Conservation (phyloP, 495 filamentous ascomycete genomes). For the Peziza echinospora region DNA sequence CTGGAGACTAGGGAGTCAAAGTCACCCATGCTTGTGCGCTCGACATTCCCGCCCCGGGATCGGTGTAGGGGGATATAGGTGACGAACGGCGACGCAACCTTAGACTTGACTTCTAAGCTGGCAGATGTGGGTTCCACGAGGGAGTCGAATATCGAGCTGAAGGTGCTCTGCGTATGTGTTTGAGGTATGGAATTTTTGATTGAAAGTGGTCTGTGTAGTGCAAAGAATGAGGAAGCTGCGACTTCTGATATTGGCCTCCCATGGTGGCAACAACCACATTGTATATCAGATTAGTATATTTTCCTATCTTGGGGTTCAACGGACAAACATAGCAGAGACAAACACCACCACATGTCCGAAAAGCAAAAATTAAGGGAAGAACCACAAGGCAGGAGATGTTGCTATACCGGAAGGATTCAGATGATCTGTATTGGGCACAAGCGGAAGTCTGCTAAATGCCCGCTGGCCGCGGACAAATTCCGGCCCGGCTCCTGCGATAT, state of each 20-base stretch:
- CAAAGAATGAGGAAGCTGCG: not conserved
- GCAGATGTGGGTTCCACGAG: not conserved
- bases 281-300: no score
- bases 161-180: not conserved
- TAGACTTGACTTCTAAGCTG: not conserved
- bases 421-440: conserved; percentile 16
- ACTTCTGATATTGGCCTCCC: not conserved
- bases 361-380: not conserved
- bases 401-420: conserved; percentile 12
- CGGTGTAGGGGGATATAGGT: not conserved
- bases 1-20: not conserved
- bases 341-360: not conserved
- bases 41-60: not conserved
- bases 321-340: not conserved
- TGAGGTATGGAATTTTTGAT: not conserved
- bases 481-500: no score
- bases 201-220: not conserved
- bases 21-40: not conserved
- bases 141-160: not conserved
- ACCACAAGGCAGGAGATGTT: not conserved
- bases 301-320: not conserved
- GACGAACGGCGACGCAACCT: no score
- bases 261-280: no score
- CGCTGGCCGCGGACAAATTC: no score
- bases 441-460: conserved; percentile 8